A percentile compares a stretch with the other conserved stretches of the same genome.
Evolutionary conservation across 1,139 yeast genomes (phyloP).

Genomic region (Geotrichum bryndzae): DNA sequence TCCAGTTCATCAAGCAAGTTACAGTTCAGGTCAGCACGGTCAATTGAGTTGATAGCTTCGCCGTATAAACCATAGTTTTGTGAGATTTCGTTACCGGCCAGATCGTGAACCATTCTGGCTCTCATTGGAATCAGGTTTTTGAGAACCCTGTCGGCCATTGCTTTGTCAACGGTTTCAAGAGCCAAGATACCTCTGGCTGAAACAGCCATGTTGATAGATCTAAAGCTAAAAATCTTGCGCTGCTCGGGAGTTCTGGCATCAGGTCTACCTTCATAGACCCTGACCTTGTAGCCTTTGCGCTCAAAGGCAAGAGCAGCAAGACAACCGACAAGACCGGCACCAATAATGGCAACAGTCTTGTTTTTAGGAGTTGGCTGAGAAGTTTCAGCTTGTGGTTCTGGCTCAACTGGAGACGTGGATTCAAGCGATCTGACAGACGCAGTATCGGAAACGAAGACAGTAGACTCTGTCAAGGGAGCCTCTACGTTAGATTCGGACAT

Average conservation of each 20-base stretch:
- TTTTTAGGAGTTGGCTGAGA: neutral
- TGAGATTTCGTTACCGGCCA: constrained; percentile 55
- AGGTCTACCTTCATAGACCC: constrained; percentile 55
- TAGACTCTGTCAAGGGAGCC: neutral
- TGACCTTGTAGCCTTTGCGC: constrained; percentile 65
- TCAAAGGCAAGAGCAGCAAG: constrained; percentile 77
- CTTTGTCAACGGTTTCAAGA: constrained; percentile 53
- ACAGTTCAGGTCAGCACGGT: constrained; percentile 63
- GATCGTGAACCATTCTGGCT: constrained; percentile 84
- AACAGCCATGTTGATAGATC: constrained; percentile 80
- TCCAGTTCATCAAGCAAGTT: constrained; percentile 59
- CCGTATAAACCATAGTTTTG: constrained; percentile 82
- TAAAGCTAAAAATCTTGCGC: constrained; percentile 25
- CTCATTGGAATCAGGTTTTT: constrained; percentile 71
- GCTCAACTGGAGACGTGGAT: neutral
- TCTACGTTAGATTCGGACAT: neutral
- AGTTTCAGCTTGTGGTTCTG: neutral
- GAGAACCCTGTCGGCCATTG: constrained; percentile 52
- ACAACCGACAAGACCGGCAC: constrained; percentile 86
- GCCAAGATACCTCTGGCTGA: constrained; percentile 78
- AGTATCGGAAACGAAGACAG: neutral
- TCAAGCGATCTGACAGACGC: neutral
- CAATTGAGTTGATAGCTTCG: constrained; percentile 80
- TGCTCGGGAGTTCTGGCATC: constrained; percentile 36
- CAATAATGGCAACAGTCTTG: constrained; percentile 33